Conservation (phyloP, 179 eudicot genomes). For the Drosera spatulata region DNA sequence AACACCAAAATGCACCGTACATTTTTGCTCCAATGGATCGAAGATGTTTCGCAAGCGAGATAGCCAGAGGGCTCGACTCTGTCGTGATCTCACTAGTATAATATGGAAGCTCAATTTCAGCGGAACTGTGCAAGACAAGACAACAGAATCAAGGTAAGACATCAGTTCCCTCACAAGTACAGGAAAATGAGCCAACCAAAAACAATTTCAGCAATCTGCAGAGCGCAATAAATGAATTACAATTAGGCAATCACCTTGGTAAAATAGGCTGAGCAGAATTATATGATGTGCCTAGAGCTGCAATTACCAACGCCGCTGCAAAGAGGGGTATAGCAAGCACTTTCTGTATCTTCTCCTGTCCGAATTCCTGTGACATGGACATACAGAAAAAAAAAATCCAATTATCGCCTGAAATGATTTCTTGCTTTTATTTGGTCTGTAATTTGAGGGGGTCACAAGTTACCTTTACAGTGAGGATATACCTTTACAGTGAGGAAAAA, state of each 20-base stretch:
- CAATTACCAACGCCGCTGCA: constrained; percentile 55
- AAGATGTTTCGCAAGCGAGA: constrained; percentile 77
- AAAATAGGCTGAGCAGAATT: constrained; percentile 33
- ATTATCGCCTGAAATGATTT: too few species aligned
- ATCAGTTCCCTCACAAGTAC: not conserved
- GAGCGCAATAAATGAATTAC: not conserved
- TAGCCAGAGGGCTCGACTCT: constrained; percentile 60
- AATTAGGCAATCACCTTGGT: constrained; percentile 32
- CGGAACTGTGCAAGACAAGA: constrained; percentile 31
- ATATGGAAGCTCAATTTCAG: constrained; percentile 45
- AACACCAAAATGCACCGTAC: constrained; percentile 99
- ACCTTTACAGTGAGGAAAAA: constrained; percentile 69
- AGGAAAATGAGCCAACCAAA: not conserved
- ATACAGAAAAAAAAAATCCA: not conserved
- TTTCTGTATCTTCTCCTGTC: constrained; percentile 45
- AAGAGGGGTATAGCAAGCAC: constrained; percentile 49
- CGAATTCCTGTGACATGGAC: constrained; percentile 49
- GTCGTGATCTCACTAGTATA: constrained; percentile 51
- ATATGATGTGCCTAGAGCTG: constrained; percentile 53
- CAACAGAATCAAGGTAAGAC: not conserved
- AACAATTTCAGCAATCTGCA: not conserved
- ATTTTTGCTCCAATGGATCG: constrained; percentile 86
- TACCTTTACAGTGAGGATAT: not conserved
- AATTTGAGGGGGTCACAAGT: too few species aligned
- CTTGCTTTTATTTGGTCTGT: too few species aligned